phyloP scores from a whole-genome alignment of 2,329 filamentous ascomycete species.

The Penicillium janthinellum region DNA sequence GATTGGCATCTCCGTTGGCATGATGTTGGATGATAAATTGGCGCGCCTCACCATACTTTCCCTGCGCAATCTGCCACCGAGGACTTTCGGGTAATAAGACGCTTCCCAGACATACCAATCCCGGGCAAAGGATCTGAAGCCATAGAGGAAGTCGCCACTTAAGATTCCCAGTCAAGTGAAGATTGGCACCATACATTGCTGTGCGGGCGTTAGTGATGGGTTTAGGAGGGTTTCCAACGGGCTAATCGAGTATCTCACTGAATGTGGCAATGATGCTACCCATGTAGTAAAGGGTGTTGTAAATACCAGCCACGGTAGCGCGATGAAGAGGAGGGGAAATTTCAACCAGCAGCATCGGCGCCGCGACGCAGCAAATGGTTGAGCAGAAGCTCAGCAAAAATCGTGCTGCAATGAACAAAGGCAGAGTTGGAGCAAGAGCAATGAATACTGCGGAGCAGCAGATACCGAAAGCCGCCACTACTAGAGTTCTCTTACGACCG shows the following conservation, averaged over 20 bases:
- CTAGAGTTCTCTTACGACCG: background rate
- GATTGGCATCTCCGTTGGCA: background rate
- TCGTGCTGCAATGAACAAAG: background rate
- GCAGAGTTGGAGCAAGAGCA: background rate
- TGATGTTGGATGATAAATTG: background rate
- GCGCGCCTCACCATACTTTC: background rate
- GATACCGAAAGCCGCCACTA: background rate
- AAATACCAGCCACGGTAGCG: background rate
- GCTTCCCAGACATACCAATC: background rate
- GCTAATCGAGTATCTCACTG: background rate
- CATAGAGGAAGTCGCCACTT: background rate
- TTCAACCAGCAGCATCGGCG: background rate
- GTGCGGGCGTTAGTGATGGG: background rate
- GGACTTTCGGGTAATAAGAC: background rate
- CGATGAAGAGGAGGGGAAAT: background rate
- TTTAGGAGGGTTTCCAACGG: background rate
- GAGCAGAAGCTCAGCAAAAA: background rate
- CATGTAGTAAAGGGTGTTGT: background rate
- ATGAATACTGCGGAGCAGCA: background rate
- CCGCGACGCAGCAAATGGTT: background rate
- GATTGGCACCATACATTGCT: background rate
- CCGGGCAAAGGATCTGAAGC: background rate
- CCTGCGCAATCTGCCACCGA: background rate
- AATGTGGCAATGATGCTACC: background rate
- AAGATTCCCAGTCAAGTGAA: background rate